A percentile compares a stretch with the other conserved stretches of the same genome.
Evolutionary conservation across 805 yeast genomes (phyloP).

Genomic region (Teunomyces pallodes): DNA sequence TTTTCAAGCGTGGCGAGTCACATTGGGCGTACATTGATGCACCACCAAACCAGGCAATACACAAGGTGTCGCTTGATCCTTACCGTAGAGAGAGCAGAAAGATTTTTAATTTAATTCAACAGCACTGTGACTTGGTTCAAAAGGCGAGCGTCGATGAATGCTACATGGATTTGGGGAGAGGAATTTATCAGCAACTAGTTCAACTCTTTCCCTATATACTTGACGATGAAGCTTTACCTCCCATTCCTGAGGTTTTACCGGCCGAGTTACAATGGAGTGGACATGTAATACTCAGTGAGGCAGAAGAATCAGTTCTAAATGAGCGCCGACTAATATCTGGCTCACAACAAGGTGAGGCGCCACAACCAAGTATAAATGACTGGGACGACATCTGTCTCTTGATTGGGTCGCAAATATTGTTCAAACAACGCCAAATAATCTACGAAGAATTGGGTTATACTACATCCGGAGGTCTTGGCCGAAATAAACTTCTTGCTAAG

Average conservation of each 20-base stretch:
- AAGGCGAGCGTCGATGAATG: constrained; percentile 97
- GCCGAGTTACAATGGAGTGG: constrained; percentile 30
- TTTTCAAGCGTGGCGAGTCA: constrained; percentile 81
- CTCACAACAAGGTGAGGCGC: not conserved
- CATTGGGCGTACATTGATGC: constrained; percentile 73
- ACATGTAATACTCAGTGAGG: constrained; percentile 10
- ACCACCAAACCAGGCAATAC: constrained; percentile 56
- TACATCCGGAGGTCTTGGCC: constrained; percentile 84
- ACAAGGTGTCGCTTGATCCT: constrained; percentile 89
- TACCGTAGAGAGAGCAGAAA: constrained; percentile 85
- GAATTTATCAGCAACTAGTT: constrained; percentile 46
- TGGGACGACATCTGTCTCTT: constrained; percentile 82
- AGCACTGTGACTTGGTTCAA: constrained; percentile 68
- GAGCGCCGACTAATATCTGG: not conserved
- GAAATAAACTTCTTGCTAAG: constrained; percentile 77
- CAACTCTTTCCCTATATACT: constrained; percentile 47
- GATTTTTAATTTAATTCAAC: constrained; percentile 62
- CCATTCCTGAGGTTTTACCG: constrained; percentile 40
- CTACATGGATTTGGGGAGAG: constrained; percentile 77
- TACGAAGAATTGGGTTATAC: constrained; percentile 65
- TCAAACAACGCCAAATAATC: constrained; percentile 53
- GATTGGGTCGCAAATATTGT: constrained; percentile 62
- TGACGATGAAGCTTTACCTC: constrained; percentile 37
- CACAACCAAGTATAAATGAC: constrained; percentile 16
- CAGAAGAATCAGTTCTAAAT: not conserved